Evolutionary conservation across 2,329 filamentous ascomycete genomes (phyloP).

Genomic region (Aspergillus neotritici): DNA sequence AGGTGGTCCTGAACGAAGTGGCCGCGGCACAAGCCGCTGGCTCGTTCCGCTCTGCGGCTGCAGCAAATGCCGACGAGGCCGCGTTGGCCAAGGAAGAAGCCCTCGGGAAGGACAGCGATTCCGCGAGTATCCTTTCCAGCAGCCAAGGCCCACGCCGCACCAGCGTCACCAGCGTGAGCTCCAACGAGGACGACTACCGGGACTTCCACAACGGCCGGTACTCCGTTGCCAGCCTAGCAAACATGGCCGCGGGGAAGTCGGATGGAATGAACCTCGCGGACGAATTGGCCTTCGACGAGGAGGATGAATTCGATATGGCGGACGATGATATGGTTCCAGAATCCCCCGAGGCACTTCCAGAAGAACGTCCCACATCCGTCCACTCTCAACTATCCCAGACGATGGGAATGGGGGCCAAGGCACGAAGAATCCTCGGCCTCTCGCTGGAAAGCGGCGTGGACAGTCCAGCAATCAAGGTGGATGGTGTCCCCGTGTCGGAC

Average conservation of each 20-base stretch:
- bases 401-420: constrained; percentile 35
- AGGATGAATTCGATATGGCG: constrained; percentile 58
- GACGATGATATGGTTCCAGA: constrained; percentile 65
- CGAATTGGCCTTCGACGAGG: constrained; percentile 80
- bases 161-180: constrained; percentile 49
- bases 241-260: constrained; percentile 50
- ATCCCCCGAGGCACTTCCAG: constrained; percentile 39
- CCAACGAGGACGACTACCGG: constrained; percentile 44
- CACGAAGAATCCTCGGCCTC: constrained; percentile 43
- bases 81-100: constrained; percentile 57
- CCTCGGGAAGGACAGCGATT: constrained; percentile 56
- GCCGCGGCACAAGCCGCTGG: constrained; percentile 38
- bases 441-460: constrained; percentile 31
- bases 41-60: constrained; percentile 22
- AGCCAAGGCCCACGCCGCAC: constrained; percentile 58
- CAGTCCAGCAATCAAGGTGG: constrained; percentile 17
- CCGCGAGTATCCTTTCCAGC: constrained; percentile 66
- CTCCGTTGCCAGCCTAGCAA: constrained; percentile 60
- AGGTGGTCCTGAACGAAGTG: constrained; percentile 79
- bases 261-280: constrained; percentile 78
- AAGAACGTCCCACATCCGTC: constrained; percentile 39
- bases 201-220: constrained; percentile 60
- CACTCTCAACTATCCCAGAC: constrained; percentile 34
- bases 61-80: constrained; percentile 55
- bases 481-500: constrained; percentile 25